Conservation (phyloP, 805 yeast genomes). For the Jamesozyma gamospora region DNA sequence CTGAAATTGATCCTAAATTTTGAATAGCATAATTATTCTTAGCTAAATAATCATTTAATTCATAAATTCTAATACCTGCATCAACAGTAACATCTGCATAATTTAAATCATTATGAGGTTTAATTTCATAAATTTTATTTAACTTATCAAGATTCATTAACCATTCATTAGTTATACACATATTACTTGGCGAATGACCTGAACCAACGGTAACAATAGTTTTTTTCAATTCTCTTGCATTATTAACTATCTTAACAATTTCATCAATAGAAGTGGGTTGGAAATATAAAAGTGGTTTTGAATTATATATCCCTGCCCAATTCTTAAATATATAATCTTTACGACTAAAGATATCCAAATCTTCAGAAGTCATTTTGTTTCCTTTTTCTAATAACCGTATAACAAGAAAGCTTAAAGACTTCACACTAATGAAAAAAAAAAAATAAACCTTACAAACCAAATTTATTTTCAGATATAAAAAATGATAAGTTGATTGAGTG, state of each 20-base stretch:
- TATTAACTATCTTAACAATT: slow-evolving; percentile 52
- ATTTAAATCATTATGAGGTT: slow-evolving; percentile 44
- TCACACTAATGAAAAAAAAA: no score
- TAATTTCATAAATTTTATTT: slow-evolving; percentile 41
- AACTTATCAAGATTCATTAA: slow-evolving; percentile 74
- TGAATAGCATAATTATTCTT: slow-evolving; percentile 68
- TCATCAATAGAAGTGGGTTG: slow-evolving; percentile 71
- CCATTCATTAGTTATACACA: slow-evolving; percentile 86
- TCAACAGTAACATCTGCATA: slow-evolving; percentile 90
- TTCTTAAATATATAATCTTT: slow-evolving; percentile 32
- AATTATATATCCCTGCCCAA: slow-evolving; percentile 87
- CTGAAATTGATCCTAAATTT: slow-evolving; percentile 86
- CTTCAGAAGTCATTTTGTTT: slow-evolving; percentile 1
- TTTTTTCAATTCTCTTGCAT: slow-evolving; percentile 49
- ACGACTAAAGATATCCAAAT: background rate
- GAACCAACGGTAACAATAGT: slow-evolving; percentile 82
- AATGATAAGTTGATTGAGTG: no score
- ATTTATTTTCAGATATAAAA: no score
- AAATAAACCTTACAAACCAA: no score
- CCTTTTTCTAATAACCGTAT: no score
- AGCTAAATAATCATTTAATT: slow-evolving; percentile 59
- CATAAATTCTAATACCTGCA: slow-evolving; percentile 76
- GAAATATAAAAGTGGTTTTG: slow-evolving; percentile 66
- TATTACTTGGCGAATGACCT: slow-evolving; percentile 89
- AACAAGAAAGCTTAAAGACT: no score